A percentile compares a stretch with the other conserved stretches of the same genome.
Conservation (phyloP, 768 basidiomycete species). For the Tulasnella sp. region DNA sequence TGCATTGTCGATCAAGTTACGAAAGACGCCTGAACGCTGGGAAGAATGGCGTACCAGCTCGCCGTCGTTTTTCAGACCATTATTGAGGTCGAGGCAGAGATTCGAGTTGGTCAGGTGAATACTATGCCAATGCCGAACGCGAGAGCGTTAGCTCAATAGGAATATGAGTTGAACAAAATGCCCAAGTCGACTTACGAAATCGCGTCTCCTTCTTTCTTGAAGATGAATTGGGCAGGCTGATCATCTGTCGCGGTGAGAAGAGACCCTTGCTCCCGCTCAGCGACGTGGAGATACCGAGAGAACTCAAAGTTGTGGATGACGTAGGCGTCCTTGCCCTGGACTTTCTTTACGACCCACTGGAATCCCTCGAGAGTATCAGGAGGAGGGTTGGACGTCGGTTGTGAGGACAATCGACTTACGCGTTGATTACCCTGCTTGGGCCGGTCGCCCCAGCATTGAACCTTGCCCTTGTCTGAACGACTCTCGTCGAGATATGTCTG, state of each 20-base stretch:
- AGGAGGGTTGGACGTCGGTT: background rate
- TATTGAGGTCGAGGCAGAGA: background rate
- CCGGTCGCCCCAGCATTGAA: conserved; percentile 1
- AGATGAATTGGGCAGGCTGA: background rate
- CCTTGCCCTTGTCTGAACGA: background rate
- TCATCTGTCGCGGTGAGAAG: background rate
- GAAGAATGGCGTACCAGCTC: background rate
- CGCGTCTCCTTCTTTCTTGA: background rate
- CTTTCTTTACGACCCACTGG: background rate
- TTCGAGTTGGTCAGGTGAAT: background rate
- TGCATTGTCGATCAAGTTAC: background rate
- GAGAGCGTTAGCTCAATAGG: background rate
- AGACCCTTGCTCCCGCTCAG: background rate
- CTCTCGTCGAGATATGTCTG: background rate
- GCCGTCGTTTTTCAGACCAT: background rate
- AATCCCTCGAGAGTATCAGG: background rate
- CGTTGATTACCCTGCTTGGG: background rate
- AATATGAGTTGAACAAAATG: background rate
- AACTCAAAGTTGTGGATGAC: background rate
- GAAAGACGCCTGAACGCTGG: background rate
- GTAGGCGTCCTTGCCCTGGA: background rate
- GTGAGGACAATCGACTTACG: background rate
- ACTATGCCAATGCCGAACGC: background rate
- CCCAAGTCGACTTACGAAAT: background rate
- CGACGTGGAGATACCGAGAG: background rate